Evolutionary conservation across 768 basidiomycete genomes (phyloP).

Genomic region (Amanita pseudoporphyria): DNA sequence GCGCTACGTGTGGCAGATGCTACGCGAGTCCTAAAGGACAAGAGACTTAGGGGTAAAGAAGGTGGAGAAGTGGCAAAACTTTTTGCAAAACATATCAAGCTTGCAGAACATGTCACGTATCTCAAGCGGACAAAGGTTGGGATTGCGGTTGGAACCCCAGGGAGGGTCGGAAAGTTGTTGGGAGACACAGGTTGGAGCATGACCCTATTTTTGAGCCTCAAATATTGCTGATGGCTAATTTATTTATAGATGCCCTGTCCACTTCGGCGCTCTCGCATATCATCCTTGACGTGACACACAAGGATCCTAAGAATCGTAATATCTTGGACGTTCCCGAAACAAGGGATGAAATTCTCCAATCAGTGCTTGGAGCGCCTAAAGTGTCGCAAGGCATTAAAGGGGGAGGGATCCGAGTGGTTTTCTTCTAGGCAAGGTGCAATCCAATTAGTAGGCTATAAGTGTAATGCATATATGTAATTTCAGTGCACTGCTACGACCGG

Average conservation of each 20-base stretch:
- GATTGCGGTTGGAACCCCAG: slow-evolving; percentile 87
- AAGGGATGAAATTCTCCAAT: slow-evolving; percentile 71
- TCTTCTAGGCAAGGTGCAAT: slow-evolving; percentile 40
- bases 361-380: slow-evolving; percentile 52
- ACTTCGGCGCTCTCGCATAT: slow-evolving; percentile 76
- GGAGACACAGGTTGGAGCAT: slow-evolving; percentile 49
- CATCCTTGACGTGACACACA: slow-evolving; percentile 66
- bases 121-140: slow-evolving; percentile 80
- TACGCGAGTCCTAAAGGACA: slow-evolving; percentile 62
- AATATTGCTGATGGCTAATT: background rate
- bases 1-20: slow-evolving; percentile 90
- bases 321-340: slow-evolving; percentile 80
- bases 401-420: slow-evolving; percentile 71
- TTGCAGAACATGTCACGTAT: slow-evolving; percentile 79
- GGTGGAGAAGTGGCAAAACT: slow-evolving; percentile 91
- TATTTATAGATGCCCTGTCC: slow-evolving; percentile 51
- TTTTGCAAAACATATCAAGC: slow-evolving; percentile 92
- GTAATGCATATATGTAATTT: slow-evolving; percentile 5
- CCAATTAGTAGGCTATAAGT: slow-evolving; percentile 12
- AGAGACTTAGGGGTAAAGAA: slow-evolving; percentile 65
- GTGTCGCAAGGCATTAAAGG: slow-evolving; percentile 54
- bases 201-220: background rate
- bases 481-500: background rate
- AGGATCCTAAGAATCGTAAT: slow-evolving; percentile 67
- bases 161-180: slow-evolving; percentile 79